Evolutionary conservation across 805 yeast genomes (phyloP).

Genomic region (Ogataea chonburiensis): DNA sequence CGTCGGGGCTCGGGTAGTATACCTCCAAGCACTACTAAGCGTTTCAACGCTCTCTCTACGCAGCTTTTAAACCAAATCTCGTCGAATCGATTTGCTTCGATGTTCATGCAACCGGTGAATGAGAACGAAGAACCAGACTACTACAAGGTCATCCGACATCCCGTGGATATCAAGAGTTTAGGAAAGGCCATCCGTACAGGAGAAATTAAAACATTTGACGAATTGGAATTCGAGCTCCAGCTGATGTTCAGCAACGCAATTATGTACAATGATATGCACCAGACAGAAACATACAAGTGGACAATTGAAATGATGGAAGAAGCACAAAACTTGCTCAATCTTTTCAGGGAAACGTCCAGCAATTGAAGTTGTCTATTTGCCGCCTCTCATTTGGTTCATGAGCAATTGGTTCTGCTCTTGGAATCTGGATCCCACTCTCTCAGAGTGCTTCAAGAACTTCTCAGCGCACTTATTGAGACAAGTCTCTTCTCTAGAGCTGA

Average conservation of each 20-base stretch:
- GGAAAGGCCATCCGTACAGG: constrained; percentile 57
- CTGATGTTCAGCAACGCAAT: constrained; percentile 82
- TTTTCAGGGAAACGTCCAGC: constrained; percentile 50
- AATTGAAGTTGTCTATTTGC: constrained; percentile 15
- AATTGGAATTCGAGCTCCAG: constrained; percentile 66
- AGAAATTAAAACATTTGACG: constrained; percentile 45
- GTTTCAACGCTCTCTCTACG: constrained; percentile 59
- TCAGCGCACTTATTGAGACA: constrained; percentile 94
- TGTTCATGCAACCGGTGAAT: constrained; percentile 69
- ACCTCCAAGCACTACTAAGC: constrained; percentile 37
- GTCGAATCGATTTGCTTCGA: constrained; percentile 70
- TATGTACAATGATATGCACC: constrained; percentile 67
- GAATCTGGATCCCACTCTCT: constrained; percentile 98
- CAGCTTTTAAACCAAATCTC: constrained; percentile 64
- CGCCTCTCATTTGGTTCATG: constrained; percentile 63
- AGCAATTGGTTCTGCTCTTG: constrained; percentile 87
- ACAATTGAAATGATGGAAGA: constrained; percentile 72
- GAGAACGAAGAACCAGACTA: constrained; percentile 69
- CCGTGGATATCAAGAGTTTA: constrained; percentile 68
- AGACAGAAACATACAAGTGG: constrained; percentile 59
- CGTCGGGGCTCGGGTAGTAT: constrained; percentile 23
- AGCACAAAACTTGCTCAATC: constrained; percentile 51
- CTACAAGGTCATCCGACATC: constrained; percentile 55
- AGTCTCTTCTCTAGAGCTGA: constrained; percentile 78
- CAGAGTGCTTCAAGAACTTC: constrained; percentile 96